Base-by-base conservation (phyloP, 2,329 filamentous ascomycete genomes). In the Dendryphion nanum region DNA sequence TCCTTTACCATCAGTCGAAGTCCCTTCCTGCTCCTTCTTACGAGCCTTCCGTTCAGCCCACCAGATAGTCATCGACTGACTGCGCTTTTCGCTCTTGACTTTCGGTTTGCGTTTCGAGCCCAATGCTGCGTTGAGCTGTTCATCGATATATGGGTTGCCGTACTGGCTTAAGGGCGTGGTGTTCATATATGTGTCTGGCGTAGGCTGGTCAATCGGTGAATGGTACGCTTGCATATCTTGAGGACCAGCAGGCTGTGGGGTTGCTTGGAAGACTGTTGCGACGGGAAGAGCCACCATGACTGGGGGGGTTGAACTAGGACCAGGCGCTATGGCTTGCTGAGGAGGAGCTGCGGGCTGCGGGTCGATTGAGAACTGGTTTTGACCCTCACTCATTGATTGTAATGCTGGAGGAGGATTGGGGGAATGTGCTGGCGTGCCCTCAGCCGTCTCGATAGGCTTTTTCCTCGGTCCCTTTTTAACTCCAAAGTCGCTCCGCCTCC, bases 381-480 rank as follows among this genome's bases (percentile, higher is more conserved):
- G 62, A 33, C 62, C 61, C 46, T 63, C 56, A 44, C 62, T 66
- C 50, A 64, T 43, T 19, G 60, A 64, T 35, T 66, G 58, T 17
- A 64, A 42, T 21, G 51, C 51, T 28, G 49, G 45, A 18, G 62
- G 57, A 13, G 54, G 53, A 37, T 45, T 41, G 41, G 53, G 50
- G 16, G 51, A 44, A 28, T 50, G 50, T 14, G 51, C 53, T 18
- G 42, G 41, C 13, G 52, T 47, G 8, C 48, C 45, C 17, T 40
- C 42, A 8, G 50, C 42, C n/a, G n/a, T n/a, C 24, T 61, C 58
- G 17, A 41, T 47, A n/a, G 44, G 41, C 46, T 62, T 62, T 46
- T 63, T 66, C 7, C 71, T 57, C 4, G 72, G 72, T 3, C 72
- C 72, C 41, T 75, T 75, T 44, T 73, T 73, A 39, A 74, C 64